Percentiles rank a stretch among this genome's conserved stretches.
These are phyloP conservation scores for Alternaria longipes DNA, from an alignment of 2,329 filamentous ascomycete species.

Conservation along the genomic window DNA sequence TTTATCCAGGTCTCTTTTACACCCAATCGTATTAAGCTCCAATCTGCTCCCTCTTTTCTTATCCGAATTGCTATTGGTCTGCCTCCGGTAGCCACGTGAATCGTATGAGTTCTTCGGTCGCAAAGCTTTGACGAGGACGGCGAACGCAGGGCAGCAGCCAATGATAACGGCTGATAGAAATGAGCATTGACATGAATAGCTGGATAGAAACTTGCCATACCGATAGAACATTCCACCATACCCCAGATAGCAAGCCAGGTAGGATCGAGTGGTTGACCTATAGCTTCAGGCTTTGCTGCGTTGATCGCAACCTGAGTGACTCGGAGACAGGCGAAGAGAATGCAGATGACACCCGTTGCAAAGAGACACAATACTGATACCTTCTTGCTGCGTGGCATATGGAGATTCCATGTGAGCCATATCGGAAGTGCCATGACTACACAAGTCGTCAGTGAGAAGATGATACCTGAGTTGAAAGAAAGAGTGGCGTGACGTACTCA, in stretches of 20 bases:
- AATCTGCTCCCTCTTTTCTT: background rate
- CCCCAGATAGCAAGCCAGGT: conserved; percentile 49
- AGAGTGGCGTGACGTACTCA: conserved; percentile 25
- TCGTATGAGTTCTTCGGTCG: conserved; percentile 9
- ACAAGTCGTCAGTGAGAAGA: background rate
- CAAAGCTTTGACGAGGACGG: conserved; percentile 16
- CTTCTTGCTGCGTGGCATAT: conserved; percentile 43
- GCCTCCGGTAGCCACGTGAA: conserved; percentile 10
- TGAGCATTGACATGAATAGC: background rate
- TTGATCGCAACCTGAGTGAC: conserved; percentile 44
- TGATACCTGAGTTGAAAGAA: background rate
- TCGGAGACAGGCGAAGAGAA: conserved; percentile 25
- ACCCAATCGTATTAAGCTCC: background rate
- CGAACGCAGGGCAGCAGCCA: conserved; percentile 25
- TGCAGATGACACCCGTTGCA: conserved; percentile 22
- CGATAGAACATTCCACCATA: conserved; percentile 46
- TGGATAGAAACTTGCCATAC: conserved; percentile 7
- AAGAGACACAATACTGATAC: conserved; percentile 37
- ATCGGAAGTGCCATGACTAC: conserved; percentile 47
- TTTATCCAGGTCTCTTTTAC: background rate
- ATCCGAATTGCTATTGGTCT: background rate
- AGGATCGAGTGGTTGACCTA: conserved; percentile 26
- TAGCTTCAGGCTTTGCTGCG: conserved; percentile 30
- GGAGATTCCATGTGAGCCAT: conserved; percentile 46
- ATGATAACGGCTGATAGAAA: background rate